Base-by-base conservation (phyloP, 164 flowering plant species). In the Litsea cubeba region DNA sequence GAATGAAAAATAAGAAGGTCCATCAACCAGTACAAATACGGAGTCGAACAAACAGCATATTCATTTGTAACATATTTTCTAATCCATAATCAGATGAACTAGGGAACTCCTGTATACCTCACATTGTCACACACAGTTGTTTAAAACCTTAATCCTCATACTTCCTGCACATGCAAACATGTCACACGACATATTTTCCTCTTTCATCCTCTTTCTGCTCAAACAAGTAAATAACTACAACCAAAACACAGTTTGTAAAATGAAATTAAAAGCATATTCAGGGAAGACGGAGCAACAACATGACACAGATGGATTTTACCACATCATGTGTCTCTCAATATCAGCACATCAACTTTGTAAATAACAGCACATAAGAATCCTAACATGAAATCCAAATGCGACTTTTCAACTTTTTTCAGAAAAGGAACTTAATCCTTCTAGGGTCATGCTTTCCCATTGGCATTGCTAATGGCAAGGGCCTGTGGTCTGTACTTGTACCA, bases 401-500 rank as follows among this genome's bases (percentile, higher is more conserved):
- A 18, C 24, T 18, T n/a, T 60, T n/a, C 63, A 6, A 18, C 63
- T 23, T 40, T 40, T 40, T 40, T 60, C 35, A 60, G 63, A 60
- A n/a, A 60, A 60, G 23, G 11, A 30, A 30, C 63, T 20, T 60
- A 60, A n/a, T 60, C 24, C 23, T 60, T n/a, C 28, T 14, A 18
- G 23, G 24, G 14, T 63, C 66, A 63, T 3, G 28, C 69, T 18
- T 66, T 66, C 11, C 69, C 50, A 66, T 15, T 66, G 17, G 20
- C 32, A 32, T 18, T 32, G 35, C 22, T 3, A 18, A 18, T 67
- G 1, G 40, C 49, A 2, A 70, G 23, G 12, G 25, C 15, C 68
- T 81, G 81, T 58, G 71, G 79, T 73, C 87, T 82, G 70, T 87
- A 86, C 80, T 87, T 76, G 80, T 88, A 88, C 80, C 85, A 75